Base-by-base conservation (phyloP, 2,329 filamentous ascomycete genomes). In the Ceratocystis papillata region DNA sequence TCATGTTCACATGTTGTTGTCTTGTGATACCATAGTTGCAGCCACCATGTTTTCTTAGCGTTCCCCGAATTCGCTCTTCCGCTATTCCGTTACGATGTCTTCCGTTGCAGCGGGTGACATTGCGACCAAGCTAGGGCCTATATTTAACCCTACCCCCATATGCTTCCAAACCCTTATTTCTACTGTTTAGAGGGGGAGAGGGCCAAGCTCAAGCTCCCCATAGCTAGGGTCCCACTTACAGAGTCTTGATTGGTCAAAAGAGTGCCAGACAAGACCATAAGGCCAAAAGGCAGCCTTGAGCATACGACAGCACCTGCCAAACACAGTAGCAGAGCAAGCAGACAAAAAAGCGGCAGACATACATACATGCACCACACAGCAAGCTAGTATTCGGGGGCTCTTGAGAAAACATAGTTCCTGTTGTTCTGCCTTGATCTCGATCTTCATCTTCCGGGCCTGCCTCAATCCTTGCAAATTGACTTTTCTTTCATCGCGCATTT, bases 251-350 rank as follows among this genome's bases (percentile, higher is more conserved):
- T 67, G 66, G 63, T 30, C 28, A 8, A 63, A 20, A 48, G 44
- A 66, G 67, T 65, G 65, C 69, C 65, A 68, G 66, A 66, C 67
- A 48, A 17, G 55, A 30, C 55, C 55, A 59, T 45, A 17, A 68
- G 67, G 68, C 66, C 66, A 64, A 70, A 71, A 72, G 71, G 71
- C 71, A 72, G 71, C 71, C 70, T 71, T 68, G 69, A 68, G 61
- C 68, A 67, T 66, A 69, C 68, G 68, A 68, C 67, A 62, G 65
- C 68, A 65, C 67, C 70, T 67, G 68, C 69, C 69, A 67, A 70
- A 66, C 69, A 65, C 64, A 69, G 67, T 57, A 67, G 33, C 60
- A 17, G n/a, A 41, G 45, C 44, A 45, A 45, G 12, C 33, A 30
- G 12, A 37, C 33, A 17, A 57, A 33, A 30, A 57, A 30, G 28